A percentile compares a stretch with the other conserved stretches of the same genome.
These are phyloP conservation scores for Spergularia bocconei DNA, from an alignment of 148 eudicot species.

Conservation along the genomic window DNA sequence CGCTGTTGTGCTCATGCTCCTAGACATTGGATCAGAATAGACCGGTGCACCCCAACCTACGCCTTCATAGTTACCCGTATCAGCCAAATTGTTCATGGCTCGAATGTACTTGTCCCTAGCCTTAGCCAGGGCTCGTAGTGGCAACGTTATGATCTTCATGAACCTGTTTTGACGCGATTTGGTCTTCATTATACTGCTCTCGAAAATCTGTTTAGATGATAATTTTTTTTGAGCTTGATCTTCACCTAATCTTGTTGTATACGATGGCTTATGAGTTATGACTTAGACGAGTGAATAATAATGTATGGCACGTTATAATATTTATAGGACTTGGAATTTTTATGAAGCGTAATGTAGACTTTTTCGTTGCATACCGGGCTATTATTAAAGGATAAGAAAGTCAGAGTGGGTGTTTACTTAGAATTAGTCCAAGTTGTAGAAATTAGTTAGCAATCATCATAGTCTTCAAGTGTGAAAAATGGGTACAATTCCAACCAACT, in stretches of 20 bases:
- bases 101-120: conserved; percentile 14
- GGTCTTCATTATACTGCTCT: background rate
- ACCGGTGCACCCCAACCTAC: conserved; percentile 12
- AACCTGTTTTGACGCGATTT: conserved; percentile 8
- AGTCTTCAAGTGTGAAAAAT: background rate
- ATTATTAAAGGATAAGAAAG: conserved; percentile 1
- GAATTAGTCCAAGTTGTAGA: conserved; percentile 8
- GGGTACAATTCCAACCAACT: background rate
- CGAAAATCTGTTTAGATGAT: background rate
- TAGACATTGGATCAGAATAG: conserved; percentile 15
- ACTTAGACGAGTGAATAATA: background rate
- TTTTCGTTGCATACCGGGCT: conserved; percentile 1
- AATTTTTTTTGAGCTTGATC: background rate
- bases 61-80: conserved; percentile 9
- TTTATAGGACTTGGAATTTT: background rate
- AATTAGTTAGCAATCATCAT: background rate
- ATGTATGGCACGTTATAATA: background rate
- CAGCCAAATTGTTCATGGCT: conserved; percentile 13
- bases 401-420: background rate
- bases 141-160: conserved; percentile 13
- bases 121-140: conserved; percentile 13
- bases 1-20: background rate
- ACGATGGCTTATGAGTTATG: background rate
- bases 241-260: background rate
- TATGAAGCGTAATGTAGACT: background rate